A percentile compares a stretch with the other conserved stretches of the same genome.
Evolutionary conservation across 495 filamentous ascomycete genomes (phyloP).

Genomic region (Penicillium coprophilum): DNA sequence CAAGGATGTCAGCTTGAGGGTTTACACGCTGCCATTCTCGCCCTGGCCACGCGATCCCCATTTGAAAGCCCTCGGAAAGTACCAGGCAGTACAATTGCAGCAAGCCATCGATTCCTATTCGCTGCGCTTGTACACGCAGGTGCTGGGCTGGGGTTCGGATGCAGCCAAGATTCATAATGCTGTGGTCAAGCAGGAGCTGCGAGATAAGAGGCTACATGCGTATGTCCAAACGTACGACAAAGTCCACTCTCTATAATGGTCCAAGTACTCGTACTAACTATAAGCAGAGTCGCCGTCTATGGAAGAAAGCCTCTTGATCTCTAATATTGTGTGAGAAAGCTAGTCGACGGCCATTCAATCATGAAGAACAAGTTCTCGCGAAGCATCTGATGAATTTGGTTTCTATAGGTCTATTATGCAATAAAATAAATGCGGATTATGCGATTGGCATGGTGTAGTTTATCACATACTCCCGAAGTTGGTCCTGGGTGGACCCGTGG

Average conservation of each 20-base stretch:
- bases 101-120: constrained; percentile 57
- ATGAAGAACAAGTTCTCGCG: background rate
- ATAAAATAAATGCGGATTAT: too few species aligned
- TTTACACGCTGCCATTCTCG: constrained; percentile 62
- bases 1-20: constrained; percentile 54
- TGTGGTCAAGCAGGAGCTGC: constrained; percentile 22
- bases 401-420: too few species aligned
- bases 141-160: constrained; percentile 40
- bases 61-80: too few species aligned
- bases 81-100: too few species aligned
- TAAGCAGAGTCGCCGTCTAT: constrained; percentile 22
- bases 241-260: background rate
- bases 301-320: constrained; percentile 19
- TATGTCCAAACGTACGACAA: constrained; percentile 23
- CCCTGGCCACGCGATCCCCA: constrained; percentile 67
- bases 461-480: too few species aligned
- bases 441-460: too few species aligned
- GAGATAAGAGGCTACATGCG: constrained; percentile 33
- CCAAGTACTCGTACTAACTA: constrained; percentile 14
- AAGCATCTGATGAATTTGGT: too few species aligned
- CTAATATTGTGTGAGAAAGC: background rate
- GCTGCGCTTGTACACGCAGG: constrained; percentile 57
- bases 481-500: too few species aligned
- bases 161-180: constrained; percentile 26
- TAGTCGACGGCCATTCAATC: background rate